Base-by-base conservation (phyloP, 2,329 filamentous ascomycete species). In the Microsporum audouinii region DNA sequence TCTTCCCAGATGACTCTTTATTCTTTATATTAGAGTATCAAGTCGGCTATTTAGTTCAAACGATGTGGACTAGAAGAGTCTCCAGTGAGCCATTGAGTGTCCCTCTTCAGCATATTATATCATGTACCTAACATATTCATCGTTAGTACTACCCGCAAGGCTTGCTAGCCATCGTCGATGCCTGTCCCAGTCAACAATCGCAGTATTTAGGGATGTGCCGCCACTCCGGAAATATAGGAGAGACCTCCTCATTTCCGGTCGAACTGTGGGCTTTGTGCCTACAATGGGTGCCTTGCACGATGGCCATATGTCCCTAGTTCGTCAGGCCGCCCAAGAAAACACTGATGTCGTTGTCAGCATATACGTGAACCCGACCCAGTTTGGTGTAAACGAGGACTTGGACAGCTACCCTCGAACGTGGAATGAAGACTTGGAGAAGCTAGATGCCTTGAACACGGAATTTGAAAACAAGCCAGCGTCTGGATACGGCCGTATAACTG, bases 281-380 rank as follows among this genome's bases (percentile, higher is more conserved):
- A 99, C 94, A 36, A 97, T 99, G 94, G 94, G 94, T 64, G 94
- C 94, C 57, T 82, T 99, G n/a, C 94, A 99, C 74, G 83, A 85
- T 60, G 94, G 94, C 45, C 94, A 99, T 75, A 76, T 96, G 58
- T 88, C 88, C 2, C 82, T 99, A 27, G 88, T 96, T 69, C 88
- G 89, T 62, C 83, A 86, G 67, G 94, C 94, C 2, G 91, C 91
- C 1, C 79, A 80, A 56, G 89, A 95, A 68, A 94, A 91, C 76
- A 87, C 88, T 66, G 83, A 91, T 67, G 88, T 97, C 61, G 86
- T 96, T 64, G 88, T 99, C 61, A 91, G 88, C 71, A 87, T 97
- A 67, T 99, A 92, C 73, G 88, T 99, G 70, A 99, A 99, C 74
- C 94, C 94, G 2, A 94, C 94, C 0, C 94, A 99, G 75, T 99